Evolutionary conservation across 805 yeast genomes (phyloP), one percentile per base, ranked within the genome.

Genomic region (Pichia californica): DNA sequence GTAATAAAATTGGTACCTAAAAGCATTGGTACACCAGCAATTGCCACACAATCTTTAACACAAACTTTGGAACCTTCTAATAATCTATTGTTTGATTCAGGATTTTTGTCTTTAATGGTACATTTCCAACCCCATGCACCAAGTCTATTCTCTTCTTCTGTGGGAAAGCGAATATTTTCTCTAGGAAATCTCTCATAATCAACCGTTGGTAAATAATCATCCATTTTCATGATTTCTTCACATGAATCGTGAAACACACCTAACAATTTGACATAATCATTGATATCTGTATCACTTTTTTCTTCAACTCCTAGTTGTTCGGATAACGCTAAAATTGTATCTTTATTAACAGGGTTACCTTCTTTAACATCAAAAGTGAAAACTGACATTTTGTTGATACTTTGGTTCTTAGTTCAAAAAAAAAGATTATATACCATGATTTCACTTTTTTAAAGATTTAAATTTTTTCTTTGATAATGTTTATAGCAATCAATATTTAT

Each of bases 1-100:
- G n/a, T n/a, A n/a, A n/a, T n/a, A n/a, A n/a, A n/a, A n/a, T n/a
- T n/a, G n/a, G 33, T 32, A 11, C 70, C 69, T 18, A 63, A 41
- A 15, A 63, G 39, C 51, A 59, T 59, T 14, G 69, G 69, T 23
- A 66, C 64, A 1, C 52, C 57, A 10, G 64, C 67, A 37, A 66
- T 47, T 16, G 57, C 56, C 32, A 66, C 49, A 43, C 65, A 61
- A 43, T 65, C 70, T 43, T 65, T 65, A 15, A 65, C 50, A 31
- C 55, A 61, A 32, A 65, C 49, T 13, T 56, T 55, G 28, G 44
- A 39, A 2, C 65, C 66, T 4, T 49, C 46, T n/a, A 65, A 49
- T 9, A 35, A 26, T 34, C n/a, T n/a, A n/a, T 37, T 20, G 11
- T 28, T 21, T 10, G 77, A 2, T 52, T 41, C 43, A 7, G 50